Conservation (phyloP, 2,329 filamentous ascomycete species). For the Sporothrix brasiliensis region DNA sequence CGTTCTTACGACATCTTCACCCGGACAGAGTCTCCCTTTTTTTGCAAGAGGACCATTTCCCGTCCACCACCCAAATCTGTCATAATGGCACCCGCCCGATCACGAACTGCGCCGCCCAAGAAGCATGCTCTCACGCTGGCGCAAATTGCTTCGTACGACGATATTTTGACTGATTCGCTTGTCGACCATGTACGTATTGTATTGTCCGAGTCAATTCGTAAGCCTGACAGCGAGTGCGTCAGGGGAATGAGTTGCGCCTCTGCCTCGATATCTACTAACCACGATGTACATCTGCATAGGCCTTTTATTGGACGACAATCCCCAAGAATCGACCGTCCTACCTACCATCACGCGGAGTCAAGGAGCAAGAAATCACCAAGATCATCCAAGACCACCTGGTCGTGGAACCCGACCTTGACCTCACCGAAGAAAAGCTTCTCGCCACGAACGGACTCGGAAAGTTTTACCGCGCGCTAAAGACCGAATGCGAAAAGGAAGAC, state of each 20-base stretch:
- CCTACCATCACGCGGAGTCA: constrained; percentile 77
- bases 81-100: constrained; percentile 33
- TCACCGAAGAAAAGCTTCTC: constrained; percentile 73
- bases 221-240: too few species aligned
- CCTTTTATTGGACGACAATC: constrained; percentile 94
- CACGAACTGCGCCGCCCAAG: constrained; percentile 46
- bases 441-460: constrained; percentile 72
- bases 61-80: neutral
- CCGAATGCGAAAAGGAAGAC: constrained; percentile 79
- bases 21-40: neutral
- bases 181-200: constrained; percentile 84
- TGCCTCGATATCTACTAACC: neutral
- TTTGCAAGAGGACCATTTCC: neutral
- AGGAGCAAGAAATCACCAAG: constrained; percentile 62
- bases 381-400: constrained; percentile 69
- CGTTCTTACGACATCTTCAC: neutral
- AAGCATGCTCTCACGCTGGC: constrained; percentile 79
- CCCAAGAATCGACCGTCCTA: constrained; percentile 92
- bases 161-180: constrained; percentile 91
- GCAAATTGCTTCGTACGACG: constrained; percentile 90
- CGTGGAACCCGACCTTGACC: constrained; percentile 69
- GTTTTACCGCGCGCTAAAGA: constrained; percentile 68
- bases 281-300: constrained; percentile 54
- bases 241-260: neutral
- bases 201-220: neutral